Percentiles rank a stretch among this genome's conserved stretches.
Evolutionary conservation across 352 stramenopile genomes (phyloP).

Genomic region (Globisporangium radiosum): DNA sequence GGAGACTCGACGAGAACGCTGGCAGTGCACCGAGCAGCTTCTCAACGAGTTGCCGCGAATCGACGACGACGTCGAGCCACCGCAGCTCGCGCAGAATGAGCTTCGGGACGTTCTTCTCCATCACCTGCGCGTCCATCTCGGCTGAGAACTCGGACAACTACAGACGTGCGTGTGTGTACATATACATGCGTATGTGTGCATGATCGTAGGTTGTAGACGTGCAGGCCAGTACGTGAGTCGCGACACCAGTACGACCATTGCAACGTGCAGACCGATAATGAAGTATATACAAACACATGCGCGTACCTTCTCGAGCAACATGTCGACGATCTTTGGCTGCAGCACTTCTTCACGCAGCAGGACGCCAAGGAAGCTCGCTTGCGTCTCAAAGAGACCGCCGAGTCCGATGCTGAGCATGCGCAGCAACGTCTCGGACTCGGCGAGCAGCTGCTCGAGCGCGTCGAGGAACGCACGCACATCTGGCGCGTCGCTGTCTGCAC

Average conservation of each 20-base stretch:
- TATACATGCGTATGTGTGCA: too few relatives aligned
- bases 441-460: conserved; percentile 31
- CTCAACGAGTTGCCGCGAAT: conserved; percentile 36
- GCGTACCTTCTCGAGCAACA: conserved; percentile 44
- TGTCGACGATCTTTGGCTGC: conserved; percentile 32
- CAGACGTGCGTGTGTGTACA: background rate
- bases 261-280: too few relatives aligned
- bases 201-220: background rate
- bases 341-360: conserved; percentile 44
- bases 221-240: too few relatives aligned
- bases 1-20: conserved; percentile 34
- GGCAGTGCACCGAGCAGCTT: conserved; percentile 44
- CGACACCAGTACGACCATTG: too few relatives aligned
- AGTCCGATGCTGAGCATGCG: conserved; percentile 43
- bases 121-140: conserved; percentile 24
- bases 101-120: conserved; percentile 49
- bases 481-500: conserved; percentile 12
- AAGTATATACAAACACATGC: background rate
- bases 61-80: conserved; percentile 50
- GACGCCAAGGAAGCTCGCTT: conserved; percentile 49
- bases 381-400: conserved; percentile 30
- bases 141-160: conserved; percentile 38
- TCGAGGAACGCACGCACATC: conserved; percentile 22
- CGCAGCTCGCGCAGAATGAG: conserved; percentile 59
- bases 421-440: conserved; percentile 31